Percentiles rank a stretch among this genome's conserved stretches.
These are phyloP conservation scores for Raphidocelis subcapitata DNA, from an alignment of 139 green algal species.

Conservation along the genomic window DNA sequence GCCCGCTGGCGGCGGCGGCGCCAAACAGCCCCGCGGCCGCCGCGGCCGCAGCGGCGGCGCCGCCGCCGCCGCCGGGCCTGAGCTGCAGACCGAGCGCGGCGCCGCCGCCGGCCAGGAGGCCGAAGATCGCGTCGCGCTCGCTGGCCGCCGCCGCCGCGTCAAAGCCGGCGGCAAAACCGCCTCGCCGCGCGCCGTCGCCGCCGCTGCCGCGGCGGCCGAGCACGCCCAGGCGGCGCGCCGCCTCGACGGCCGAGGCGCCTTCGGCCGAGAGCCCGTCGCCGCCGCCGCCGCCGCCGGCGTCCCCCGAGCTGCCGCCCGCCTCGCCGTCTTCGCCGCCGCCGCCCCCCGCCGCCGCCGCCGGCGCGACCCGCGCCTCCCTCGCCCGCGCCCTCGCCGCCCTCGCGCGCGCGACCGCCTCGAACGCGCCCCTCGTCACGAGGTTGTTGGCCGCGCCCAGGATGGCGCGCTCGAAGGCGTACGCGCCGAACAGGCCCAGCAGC, in stretches of 20 bases:
- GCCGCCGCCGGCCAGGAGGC: neutral
- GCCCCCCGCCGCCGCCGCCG: slow-evolving; percentile 1
- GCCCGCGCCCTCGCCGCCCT: slow-evolving; percentile 1
- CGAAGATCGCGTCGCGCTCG: neutral
- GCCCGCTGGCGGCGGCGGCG: neutral
- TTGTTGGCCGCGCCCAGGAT: slow-evolving; percentile 37
- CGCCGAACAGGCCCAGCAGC: slow-evolving; percentile 38
- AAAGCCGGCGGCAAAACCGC: slow-evolving; percentile 1
- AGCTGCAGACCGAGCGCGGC: slow-evolving; percentile 9
- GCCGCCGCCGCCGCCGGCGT: slow-evolving; percentile 1
- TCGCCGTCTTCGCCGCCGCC: neutral
- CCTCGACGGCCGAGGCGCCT: neutral
- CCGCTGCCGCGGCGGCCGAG: neutral
- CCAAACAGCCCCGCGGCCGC: neutral
- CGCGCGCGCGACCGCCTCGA: neutral
- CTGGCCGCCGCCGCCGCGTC: neutral
- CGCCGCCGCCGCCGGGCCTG: neutral
- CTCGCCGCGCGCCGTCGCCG: neutral
- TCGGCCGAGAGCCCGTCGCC: neutral
- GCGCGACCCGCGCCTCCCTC: neutral
- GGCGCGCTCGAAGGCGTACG: slow-evolving; percentile 34
- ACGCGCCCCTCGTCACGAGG: slow-evolving; percentile 20
- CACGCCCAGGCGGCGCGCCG: slow-evolving; percentile 9
- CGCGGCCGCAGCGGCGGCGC: neutral
- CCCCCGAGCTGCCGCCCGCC: neutral